phyloP scores from a whole-genome alignment of 2,329 filamentous ascomycete species.

The Clarireedia sp. region DNA sequence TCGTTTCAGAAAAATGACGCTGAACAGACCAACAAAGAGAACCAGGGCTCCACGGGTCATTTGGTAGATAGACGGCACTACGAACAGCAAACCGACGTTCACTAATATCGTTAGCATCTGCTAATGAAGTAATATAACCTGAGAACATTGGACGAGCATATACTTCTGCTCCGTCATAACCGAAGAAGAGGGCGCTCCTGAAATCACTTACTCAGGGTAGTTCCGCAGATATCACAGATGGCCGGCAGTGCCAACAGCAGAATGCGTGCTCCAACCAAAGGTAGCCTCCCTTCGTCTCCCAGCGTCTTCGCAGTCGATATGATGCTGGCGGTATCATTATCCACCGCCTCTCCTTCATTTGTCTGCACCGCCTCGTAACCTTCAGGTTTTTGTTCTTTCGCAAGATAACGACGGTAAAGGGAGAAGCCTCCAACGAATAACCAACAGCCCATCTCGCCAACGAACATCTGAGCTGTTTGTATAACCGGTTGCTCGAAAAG shows the following conservation, averaged over 20 bases:
- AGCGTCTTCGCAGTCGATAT: conserved; percentile 44
- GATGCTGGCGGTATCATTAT: conserved; percentile 35
- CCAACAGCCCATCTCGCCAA: conserved; percentile 95
- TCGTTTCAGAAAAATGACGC: conserved; percentile 78
- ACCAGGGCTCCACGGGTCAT: conserved; percentile 96
- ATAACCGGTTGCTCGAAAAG: conserved; percentile 92
- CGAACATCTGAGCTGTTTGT: conserved; percentile 96
- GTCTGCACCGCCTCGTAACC: conserved; percentile 58
- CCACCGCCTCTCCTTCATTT: conserved; percentile 29
- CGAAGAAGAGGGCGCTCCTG: neutral
- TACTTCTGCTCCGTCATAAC: too few relatives aligned
- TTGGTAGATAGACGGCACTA: conserved; percentile 94
- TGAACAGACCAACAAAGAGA: conserved; percentile 91
- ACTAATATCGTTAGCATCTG: conserved; percentile 46
- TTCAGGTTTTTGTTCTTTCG: conserved; percentile 40
- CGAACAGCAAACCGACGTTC: conserved; percentile 90
- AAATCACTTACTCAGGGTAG: conserved; percentile 43
- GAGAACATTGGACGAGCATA: too few relatives aligned
- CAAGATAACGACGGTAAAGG: conserved; percentile 52
- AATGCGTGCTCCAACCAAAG: conserved; percentile 63
- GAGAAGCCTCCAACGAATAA: conserved; percentile 69
- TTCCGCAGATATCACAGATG: conserved; percentile 88
- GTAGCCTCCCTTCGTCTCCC: conserved; percentile 46
- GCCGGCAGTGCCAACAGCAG: conserved; percentile 75
- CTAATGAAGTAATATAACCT: neutral